Percentiles rank a stretch among this genome's conserved stretches.
These are phyloP conservation scores for Phytophthora fragariae DNA, from an alignment of 352 stramenopile genomes.

Conservation along the genomic window DNA sequence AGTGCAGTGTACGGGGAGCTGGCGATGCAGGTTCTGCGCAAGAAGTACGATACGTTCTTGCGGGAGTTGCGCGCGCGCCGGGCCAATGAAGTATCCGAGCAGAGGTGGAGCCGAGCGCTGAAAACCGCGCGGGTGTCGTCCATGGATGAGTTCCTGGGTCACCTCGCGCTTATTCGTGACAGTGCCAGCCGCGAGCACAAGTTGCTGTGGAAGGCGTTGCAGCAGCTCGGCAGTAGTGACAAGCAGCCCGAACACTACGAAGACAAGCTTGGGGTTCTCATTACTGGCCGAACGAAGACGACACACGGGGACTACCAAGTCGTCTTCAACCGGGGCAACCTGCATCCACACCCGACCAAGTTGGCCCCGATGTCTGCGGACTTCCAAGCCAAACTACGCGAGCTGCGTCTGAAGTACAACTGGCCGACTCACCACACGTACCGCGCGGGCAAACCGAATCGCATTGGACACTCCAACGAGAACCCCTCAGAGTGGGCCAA, in stretches of 20 bases:
- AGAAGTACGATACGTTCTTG: slow-evolving; percentile 62
- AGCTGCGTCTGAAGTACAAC: slow-evolving; percentile 34
- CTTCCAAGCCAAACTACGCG: slow-evolving; percentile 49
- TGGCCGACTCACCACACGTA: slow-evolving; percentile 58
- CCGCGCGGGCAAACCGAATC: slow-evolving; percentile 48
- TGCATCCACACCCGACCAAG: slow-evolving; percentile 58
- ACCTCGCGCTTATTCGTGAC: slow-evolving; percentile 31
- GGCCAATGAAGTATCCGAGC: slow-evolving; percentile 43
- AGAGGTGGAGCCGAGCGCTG: slow-evolving; percentile 49
- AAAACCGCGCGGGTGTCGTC: slow-evolving; percentile 38
- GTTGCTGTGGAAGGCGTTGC: slow-evolving; percentile 61
- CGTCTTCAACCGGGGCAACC: slow-evolving; percentile 74
- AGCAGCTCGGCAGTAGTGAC: slow-evolving; percentile 26
- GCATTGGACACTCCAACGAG: slow-evolving; percentile 49
- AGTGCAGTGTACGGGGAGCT: slow-evolving; percentile 33
- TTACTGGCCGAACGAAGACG: slow-evolving; percentile 51
- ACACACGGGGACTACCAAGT: slow-evolving; percentile 33
- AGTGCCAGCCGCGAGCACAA: slow-evolving; percentile 51
- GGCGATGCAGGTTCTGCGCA: slow-evolving; percentile 57
- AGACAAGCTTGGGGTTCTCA: slow-evolving; percentile 55
- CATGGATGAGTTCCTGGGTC: slow-evolving; percentile 41
- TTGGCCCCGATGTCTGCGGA: slow-evolving; percentile 47
- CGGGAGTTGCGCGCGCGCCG: slow-evolving; percentile 49
- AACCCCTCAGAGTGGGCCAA: slow-evolving; percentile 55
- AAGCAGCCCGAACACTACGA: slow-evolving; percentile 48